phyloP scores from a whole-genome alignment of 2,329 filamentous ascomycete genomes.

The Colletotrichum sp. region DNA sequence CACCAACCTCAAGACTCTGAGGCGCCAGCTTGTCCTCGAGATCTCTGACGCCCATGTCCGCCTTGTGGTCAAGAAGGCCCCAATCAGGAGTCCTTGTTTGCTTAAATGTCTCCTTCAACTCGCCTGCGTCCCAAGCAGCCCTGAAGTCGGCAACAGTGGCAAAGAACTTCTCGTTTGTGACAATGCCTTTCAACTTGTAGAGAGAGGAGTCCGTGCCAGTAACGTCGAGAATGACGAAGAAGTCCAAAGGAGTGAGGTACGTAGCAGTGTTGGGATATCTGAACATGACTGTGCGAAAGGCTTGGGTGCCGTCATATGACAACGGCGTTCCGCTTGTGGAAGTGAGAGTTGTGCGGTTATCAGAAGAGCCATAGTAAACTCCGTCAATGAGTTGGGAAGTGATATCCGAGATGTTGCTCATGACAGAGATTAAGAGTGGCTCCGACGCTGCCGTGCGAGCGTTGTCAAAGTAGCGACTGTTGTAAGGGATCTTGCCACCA shows the following conservation, averaged over 20 bases:
- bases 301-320: conserved; percentile 44
- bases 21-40: conserved; percentile 40
- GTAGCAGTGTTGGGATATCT: conserved; percentile 41
- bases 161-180: conserved; percentile 46
- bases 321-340: conserved; percentile 38
- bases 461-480: conserved; percentile 37
- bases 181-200: conserved; percentile 46
- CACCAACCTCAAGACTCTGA: conserved; percentile 39
- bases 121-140: conserved; percentile 40
- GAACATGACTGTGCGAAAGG: conserved; percentile 46
- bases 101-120: conserved; percentile 36
- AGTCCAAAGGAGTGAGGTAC: conserved; percentile 48
- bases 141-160: conserved; percentile 36
- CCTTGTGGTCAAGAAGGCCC: conserved; percentile 37
- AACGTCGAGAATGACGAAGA: conserved; percentile 48
- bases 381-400: conserved; percentile 42
- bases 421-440: conserved; percentile 39
- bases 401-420: conserved; percentile 51
- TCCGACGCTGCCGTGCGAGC: conserved; percentile 35
- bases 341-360: conserved; percentile 33
- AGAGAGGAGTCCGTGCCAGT: conserved; percentile 46
- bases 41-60: conserved; percentile 32
- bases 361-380: conserved; percentile 34
- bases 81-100: conserved; percentile 38
- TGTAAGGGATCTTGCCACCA: conserved; percentile 39